phyloP scores from a whole-genome alignment of 345 rosid genomes.

The Cardamine resedifolia region DNA sequence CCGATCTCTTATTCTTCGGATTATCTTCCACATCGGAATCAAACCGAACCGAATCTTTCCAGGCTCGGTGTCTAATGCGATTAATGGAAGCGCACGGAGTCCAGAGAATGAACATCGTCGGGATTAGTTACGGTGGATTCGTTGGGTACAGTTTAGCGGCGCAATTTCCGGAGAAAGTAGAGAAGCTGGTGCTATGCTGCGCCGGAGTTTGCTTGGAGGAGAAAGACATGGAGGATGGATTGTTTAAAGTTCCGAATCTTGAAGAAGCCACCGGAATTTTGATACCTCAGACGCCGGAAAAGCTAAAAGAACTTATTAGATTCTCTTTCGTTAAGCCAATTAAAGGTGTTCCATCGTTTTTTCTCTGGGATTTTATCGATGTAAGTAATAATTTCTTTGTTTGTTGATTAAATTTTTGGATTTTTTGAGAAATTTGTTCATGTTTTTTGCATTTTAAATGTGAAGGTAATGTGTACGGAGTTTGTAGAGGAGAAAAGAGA shows the following conservation, averaged over 20 bases:
- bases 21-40: constrained; percentile 47
- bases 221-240: constrained; percentile 60
- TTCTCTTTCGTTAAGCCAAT: constrained; percentile 59
- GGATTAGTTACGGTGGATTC: constrained; percentile 82
- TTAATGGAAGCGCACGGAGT: constrained; percentile 58
- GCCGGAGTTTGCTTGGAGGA: constrained; percentile 79
- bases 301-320: constrained; percentile 58
- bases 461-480: constrained; percentile 81
- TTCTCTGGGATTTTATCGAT: constrained; percentile 60
- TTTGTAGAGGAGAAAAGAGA: constrained; percentile 68
- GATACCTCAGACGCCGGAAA: constrained; percentile 69
- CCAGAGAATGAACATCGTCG: constrained; percentile 50
- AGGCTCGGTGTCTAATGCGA: constrained; percentile 57
- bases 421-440: neutral
- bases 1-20: constrained; percentile 74
- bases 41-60: constrained; percentile 60
- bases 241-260: constrained; percentile 58
- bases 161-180: constrained; percentile 53
- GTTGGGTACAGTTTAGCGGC: constrained; percentile 73
- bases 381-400: constrained; percentile 34
- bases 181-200: constrained; percentile 67
- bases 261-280: constrained; percentile 66
- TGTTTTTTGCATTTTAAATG: neutral
- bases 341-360: constrained; percentile 50
- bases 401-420: neutral